Base-by-base conservation (phyloP, 441 rosid species). In the Aleurites moluccanus region DNA sequence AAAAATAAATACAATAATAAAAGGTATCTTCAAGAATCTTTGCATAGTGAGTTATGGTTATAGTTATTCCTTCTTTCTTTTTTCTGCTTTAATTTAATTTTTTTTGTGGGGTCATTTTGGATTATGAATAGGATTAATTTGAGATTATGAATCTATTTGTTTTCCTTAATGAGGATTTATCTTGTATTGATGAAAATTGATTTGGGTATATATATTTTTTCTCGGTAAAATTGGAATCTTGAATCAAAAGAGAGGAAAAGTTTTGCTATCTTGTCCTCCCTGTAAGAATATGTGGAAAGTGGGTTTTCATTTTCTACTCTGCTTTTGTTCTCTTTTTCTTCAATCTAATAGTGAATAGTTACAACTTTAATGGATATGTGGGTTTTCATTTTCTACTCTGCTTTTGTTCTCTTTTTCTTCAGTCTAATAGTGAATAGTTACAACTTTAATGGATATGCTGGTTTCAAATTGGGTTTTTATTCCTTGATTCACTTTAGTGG, bases 281-380 rank as follows among this genome's bases (percentile, higher is more conserved):
- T 78, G 68, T 52, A 73, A 68, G 77, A 84, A 83, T 84, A 75
- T 73, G 66, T 60, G 57, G 81, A 79, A 82, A 84, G 81, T 74
- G 75, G 72, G 69, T 47, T 75, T 73, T 23, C 11, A 18, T 69
- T 60, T 63, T 56, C 63, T 25, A 6, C 16, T 47, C 20, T 65
- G 16, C 62, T 40, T 11, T 42, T 35, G 25, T 47, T 33, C n/a
- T 25, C 47, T 16, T n/a, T 52, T 35, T 18, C 25, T 21, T 21
- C 1, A 23, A 21, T 44, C 42, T 66, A 33, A 30, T 60, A 73
- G 78, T 76, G 74, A 64, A 71, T 72, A 73, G 35, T 38, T 57
- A 68, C 67, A 69, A 64, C 65, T 80, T 67, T 73, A 45, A 57
- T 75, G 76, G 77, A 72, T 77, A 27, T 61, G 15, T 45, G 69